Evolutionary conservation across 345 rosid genomes (phyloP), one percentile per base, ranked within the genome.

Genomic region (Passiflora organensis): DNA sequence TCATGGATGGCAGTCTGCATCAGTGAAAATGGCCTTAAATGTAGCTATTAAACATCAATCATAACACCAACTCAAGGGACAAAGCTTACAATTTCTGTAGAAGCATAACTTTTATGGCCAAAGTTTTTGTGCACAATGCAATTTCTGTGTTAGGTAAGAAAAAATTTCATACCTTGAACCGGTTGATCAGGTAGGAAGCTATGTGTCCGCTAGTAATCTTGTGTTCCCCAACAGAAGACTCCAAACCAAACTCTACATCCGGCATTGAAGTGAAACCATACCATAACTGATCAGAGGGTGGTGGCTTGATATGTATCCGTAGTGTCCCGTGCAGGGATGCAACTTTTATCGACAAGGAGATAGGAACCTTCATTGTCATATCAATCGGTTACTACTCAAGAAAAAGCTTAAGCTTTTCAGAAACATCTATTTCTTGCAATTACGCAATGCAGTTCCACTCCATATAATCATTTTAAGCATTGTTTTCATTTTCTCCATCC

Each of bases 251-350:
- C 38, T 85, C 82, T 69, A 93, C 78, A 43, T 86, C 85, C 2
- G 99, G 99, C 95, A 76, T 89, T 63, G 86, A 84, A 10, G 87
- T 83, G 77, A 86, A 93, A 67, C 95, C 82, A 73, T 72, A 83
- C 97, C 99, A 93, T 68, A 89, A 54, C 55, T 79, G 97, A 79
- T 93, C 95, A 2, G 97, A 89, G 38, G 99, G 99, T 54, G 97
- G 99, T 18, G 95, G 96, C 73, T 93, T 86, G 67, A 89, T 65
- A 63, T 79, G 87, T 47, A 89, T 66, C 57, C 86, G 81, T 67
- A 85, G 16, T 0, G 95, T 85, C 78, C 97, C 99, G 43, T 87
- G 79, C 56, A 94, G 81, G 21, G 90, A 83, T 58, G 83, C 71
- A 25, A 94, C 77, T 70, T 83, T 77, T 70, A 94, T 81, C 48